Conservation (phyloP, 371 early-diverging fungal genomes). For the Apophysomyces trapeziformis region DNA sequence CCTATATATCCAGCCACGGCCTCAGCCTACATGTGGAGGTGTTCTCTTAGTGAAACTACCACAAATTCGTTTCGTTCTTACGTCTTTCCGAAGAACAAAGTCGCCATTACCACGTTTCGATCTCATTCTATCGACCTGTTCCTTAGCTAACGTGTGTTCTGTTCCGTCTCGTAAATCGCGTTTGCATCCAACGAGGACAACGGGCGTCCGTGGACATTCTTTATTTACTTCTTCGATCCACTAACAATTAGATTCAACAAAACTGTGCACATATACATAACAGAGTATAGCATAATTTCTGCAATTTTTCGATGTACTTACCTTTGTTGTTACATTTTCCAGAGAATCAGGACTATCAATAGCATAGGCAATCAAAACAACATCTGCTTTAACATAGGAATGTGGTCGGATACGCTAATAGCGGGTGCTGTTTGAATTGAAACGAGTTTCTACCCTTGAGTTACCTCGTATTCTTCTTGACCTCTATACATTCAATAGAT, state of each 20-base stretch:
- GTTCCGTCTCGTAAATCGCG: conserved; percentile 47
- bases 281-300: conserved; percentile 28
- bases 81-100: conserved; percentile 15
- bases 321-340: conserved; percentile 56
- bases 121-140: conserved; percentile 12
- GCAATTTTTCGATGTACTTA: conserved; percentile 8
- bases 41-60: neutral
- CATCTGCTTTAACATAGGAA: conserved; percentile 53
- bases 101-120: conserved; percentile 8
- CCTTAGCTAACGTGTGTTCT: conserved; percentile 11
- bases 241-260: conserved; percentile 27
- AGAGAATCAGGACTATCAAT: conserved; percentile 62
- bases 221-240: conserved; percentile 52
- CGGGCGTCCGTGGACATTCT: conserved; percentile 37
- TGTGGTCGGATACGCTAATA: conserved; percentile 55
- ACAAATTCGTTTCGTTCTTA: neutral
- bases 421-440: neutral
- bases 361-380: conserved; percentile 57
- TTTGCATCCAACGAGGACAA: conserved; percentile 52
- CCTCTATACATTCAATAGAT: conserved; percentile 29
- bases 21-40: conserved; percentile 20
- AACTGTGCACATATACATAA: conserved; percentile 35
- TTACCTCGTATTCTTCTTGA: conserved; percentile 51
- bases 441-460: neutral
- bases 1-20: conserved; percentile 29